phyloP scores from a whole-genome alignment of 2,329 filamentous ascomycete genomes.

The Trichoderma simmonsii region DNA sequence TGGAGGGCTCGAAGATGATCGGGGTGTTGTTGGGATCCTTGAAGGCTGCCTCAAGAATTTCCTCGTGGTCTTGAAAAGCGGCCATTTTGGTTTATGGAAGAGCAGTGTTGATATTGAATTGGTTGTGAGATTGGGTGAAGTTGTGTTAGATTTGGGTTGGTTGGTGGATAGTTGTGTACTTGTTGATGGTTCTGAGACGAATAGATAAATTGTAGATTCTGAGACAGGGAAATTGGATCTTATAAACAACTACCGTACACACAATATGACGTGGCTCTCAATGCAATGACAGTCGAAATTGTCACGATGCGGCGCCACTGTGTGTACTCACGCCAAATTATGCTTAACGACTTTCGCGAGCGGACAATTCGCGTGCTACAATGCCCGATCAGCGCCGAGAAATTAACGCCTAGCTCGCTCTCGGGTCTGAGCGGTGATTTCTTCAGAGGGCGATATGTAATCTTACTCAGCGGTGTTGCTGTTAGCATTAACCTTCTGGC shows the following conservation, averaged over 20 bases:
- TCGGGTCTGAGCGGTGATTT: not conserved
- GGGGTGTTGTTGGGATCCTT: slow-evolving; percentile 18
- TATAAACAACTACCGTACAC: not conserved
- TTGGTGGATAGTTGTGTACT: not conserved
- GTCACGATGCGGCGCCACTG: not conserved
- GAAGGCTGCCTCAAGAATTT: slow-evolving; percentile 18
- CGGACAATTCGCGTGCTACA: not conserved
- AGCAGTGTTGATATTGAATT: not conserved
- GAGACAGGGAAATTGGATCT: not conserved
- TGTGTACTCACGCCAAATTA: not conserved
- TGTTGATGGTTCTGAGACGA: not conserved
- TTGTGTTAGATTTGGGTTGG: not conserved
- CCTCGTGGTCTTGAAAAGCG: slow-evolving; percentile 10
- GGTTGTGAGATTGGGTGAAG: too few species aligned
- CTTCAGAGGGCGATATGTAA: not conserved
- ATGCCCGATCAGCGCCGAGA: not conserved
- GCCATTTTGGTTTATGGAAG: not conserved
- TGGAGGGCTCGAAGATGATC: slow-evolving; percentile 12
- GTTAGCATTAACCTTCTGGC: not conserved
- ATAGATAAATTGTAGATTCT: not conserved
- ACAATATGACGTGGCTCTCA: not conserved
- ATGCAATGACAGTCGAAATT: not conserved
- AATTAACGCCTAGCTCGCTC: not conserved
- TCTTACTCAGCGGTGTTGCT: not conserved
- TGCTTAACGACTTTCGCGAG: not conserved